Percentiles rank a stretch among this genome's conserved stretches.
Conservation (phyloP, 805 yeast species). For the Metschnikowia hibisci region DNA sequence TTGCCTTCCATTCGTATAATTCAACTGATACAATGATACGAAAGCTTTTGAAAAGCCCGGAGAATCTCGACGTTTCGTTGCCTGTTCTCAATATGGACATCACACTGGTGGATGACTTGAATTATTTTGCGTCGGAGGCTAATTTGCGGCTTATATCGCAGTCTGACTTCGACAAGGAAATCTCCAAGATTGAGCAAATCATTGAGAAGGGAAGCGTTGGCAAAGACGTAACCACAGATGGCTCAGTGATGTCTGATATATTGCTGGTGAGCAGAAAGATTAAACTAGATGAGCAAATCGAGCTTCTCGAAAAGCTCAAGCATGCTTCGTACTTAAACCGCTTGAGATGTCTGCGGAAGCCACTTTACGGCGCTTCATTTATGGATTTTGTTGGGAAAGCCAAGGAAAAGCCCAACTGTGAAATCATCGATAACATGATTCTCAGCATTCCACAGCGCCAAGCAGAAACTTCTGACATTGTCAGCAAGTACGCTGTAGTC, state of each 20-base stretch:
- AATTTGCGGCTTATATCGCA: slow-evolving; percentile 47
- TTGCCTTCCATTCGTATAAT: slow-evolving; percentile 51
- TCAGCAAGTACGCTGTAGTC: slow-evolving; percentile 77
- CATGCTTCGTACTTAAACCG: slow-evolving; percentile 62
- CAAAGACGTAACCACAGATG: background rate
- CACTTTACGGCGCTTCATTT: slow-evolving; percentile 63
- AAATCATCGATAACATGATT: slow-evolving; percentile 14
- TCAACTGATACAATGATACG: slow-evolving; percentile 26
- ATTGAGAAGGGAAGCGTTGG: slow-evolving; percentile 21
- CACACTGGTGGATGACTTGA: slow-evolving; percentile 41
- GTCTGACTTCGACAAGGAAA: slow-evolving; percentile 40
- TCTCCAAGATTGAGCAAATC: slow-evolving; percentile 39
- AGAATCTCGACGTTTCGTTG: slow-evolving; percentile 38
- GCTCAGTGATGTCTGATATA: slow-evolving; percentile 32
- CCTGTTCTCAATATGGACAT: slow-evolving; percentile 60
- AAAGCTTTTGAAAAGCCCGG: slow-evolving; percentile 15
- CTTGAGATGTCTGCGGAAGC: slow-evolving; percentile 60
- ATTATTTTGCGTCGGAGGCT: slow-evolving; percentile 45
- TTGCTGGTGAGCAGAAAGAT: slow-evolving; percentile 57
- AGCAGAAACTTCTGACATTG: slow-evolving; percentile 40
- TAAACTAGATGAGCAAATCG: slow-evolving; percentile 49
- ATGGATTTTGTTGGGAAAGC: slow-evolving; percentile 23
- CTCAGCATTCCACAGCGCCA: slow-evolving; percentile 26
- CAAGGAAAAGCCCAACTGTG: background rate
- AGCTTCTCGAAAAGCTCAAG: slow-evolving; percentile 48